Evolutionary conservation across 1,139 yeast genomes (phyloP).

Genomic region (Saccharomyces hybrid): DNA sequence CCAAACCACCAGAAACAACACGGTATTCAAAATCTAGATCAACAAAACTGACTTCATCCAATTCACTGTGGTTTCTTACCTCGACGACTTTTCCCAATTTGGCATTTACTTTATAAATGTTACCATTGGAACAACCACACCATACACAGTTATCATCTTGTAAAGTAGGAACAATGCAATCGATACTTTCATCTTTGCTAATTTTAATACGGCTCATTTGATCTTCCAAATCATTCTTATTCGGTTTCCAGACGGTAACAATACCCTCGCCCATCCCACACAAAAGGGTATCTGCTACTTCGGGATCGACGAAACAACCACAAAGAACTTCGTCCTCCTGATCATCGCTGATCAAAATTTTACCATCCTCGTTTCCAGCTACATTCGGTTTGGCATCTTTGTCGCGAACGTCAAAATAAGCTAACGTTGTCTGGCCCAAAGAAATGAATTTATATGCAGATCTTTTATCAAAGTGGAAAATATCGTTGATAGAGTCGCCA

Average conservation of each 20-base stretch:
- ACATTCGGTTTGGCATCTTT: slow-evolving; percentile 17
- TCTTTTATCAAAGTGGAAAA: slow-evolving; percentile 57
- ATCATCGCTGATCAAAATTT: slow-evolving; percentile 57
- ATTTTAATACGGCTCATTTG: slow-evolving; percentile 75
- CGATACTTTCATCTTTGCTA: slow-evolving; percentile 66
- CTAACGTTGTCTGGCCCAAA: slow-evolving; percentile 74
- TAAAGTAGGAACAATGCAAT: slow-evolving; percentile 67
- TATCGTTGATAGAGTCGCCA: slow-evolving; percentile 68
- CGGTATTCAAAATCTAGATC: slow-evolving; percentile 79
- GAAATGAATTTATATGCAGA: slow-evolving; percentile 78
- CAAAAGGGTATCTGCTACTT: slow-evolving; percentile 56
- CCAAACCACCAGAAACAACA: slow-evolving; percentile 77
- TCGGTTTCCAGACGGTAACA: slow-evolving; percentile 82
- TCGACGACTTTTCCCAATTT: slow-evolving; percentile 59
- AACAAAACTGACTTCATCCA: slow-evolving; percentile 58
- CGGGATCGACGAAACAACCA: slow-evolving; percentile 61
- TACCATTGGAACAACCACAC: slow-evolving; percentile 87
- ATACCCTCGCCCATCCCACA: slow-evolving; percentile 90
- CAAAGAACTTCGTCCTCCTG: slow-evolving; percentile 88
- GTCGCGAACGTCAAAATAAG: slow-evolving; percentile 72
- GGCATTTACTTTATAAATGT: slow-evolving; percentile 57
- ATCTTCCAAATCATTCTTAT: slow-evolving; percentile 59
- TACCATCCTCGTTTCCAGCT: slow-evolving; percentile 33
- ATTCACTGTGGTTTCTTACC: slow-evolving; percentile 53
- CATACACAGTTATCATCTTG: slow-evolving; percentile 63